Base-by-base conservation (phyloP, 2,329 filamentous ascomycete species). In the Esteya vermicola region DNA sequence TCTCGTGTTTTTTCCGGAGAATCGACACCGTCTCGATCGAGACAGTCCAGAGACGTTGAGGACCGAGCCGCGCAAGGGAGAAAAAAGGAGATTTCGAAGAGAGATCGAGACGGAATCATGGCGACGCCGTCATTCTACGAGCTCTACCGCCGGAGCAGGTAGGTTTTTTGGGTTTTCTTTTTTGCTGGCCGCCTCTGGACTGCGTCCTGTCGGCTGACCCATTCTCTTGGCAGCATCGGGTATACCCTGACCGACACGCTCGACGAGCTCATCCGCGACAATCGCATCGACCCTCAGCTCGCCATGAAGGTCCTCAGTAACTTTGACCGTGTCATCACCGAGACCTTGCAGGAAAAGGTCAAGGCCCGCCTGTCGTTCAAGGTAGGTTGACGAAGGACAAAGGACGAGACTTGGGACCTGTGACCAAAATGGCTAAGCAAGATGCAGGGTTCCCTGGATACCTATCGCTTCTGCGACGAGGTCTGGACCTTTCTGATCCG, bases 401-500 rank as follows among this genome's bases (percentile, higher is more conserved):
- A n/a, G n/a, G n/a, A n/a, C n/a, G n/a, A n/a, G n/a, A n/a, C n/a
- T n/a, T n/a, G n/a, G n/a, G n/a, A n/a, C n/a, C n/a, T n/a, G n/a
- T n/a, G n/a, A n/a, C n/a, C n/a, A n/a, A n/a, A n/a, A n/a, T n/a
- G 43, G 22, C 27, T 38, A 9, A 38, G n/a, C 25, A 12, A 9
- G 19, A 6, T 6, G 19, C 52, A 95, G 89, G 91, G 91, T 36
- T 91, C 93, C 56, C 78, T 98, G 47, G 88, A 96, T 58, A 96
- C 91, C 14, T 98, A 98, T 67, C 82, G 91, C 51, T 98, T 98
- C 72, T 98, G 91, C 67, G 91, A 98, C 63, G 91, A 98, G 65
- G 91, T 98, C 43, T 98, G 91, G 91, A 98, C 91, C 2, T 98
- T 98, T 60, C 74, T 98, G 43, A 93, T 98, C 63, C 95, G 95